Base-by-base conservation (phyloP, 129 eudicot species). In the Flaveria trinervia region DNA sequence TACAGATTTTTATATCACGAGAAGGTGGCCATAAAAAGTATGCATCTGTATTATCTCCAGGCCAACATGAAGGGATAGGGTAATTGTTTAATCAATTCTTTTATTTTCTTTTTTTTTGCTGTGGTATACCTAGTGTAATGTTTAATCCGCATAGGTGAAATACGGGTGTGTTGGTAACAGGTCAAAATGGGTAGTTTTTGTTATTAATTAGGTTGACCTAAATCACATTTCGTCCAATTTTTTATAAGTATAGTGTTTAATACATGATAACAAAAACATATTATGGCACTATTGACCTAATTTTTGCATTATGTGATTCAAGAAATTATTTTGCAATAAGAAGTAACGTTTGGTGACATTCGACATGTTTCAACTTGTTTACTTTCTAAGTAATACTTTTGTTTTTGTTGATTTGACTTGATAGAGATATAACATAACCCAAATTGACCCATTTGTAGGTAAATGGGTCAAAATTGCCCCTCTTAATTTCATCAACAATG, bases 1-100 rank as follows among this genome's bases (percentile, higher is more conserved):
- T 46, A 50, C 92, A 94, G 97, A 94, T 94, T 79, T 94, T 94
- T 80, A 85, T 94, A 80, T 84, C 93, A 18, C 87, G 97, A 50
- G 98, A 91, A 61, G 96, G 96, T 52, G 90, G 96, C 75, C 81
- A 84, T 72, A 93, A 91, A 87, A 85, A 80, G 51, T 93, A 87
- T 76, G 96, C 98, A 50, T 90, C 98, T 4, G 97, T 93, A 55
- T 77, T 93, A 68, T 81, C 98, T 43, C 96, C 97, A 3, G 98
- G 98, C 43, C 89, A 81, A 68, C 98, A 93, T 72, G 97, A 93
- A 80, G 92, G 94, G 36, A 61, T 90, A 86, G 90, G 98, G 98
- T 93, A 87, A 80, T 92, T 44, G 25, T 46, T 60, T 67, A 18
- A 60, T 51, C 20, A 30, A 2, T 13, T 6, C 1, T 16, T 13